phyloP scores from a whole-genome alignment of 768 basidiomycete species.

The Podaxis pistillaris region DNA sequence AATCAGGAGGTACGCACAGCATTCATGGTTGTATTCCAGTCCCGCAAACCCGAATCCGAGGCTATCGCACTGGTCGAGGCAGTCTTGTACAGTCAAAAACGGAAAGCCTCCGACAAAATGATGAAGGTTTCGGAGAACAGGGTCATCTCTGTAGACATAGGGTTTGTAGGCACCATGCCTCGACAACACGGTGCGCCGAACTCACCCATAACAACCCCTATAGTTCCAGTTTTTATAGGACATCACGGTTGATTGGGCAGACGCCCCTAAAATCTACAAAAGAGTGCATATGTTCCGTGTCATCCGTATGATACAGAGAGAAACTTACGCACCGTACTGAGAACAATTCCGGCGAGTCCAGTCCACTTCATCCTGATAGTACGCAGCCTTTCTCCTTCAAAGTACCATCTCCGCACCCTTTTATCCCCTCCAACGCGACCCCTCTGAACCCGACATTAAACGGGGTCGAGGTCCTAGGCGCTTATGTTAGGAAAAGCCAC shows the following conservation, averaged over 20 bases:
- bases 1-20: slow-evolving; percentile 17
- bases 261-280: background rate
- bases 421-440: background rate
- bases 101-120: slow-evolving; percentile 14
- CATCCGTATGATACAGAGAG: background rate
- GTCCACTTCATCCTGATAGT: background rate
- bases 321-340: background rate
- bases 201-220: background rate
- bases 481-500: background rate
- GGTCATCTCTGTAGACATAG: slow-evolving; percentile 14
- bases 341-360: background rate
- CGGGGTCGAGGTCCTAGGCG: background rate
- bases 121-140: slow-evolving; percentile 14
- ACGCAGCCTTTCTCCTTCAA: background rate
- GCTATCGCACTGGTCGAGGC: slow-evolving; percentile 19
- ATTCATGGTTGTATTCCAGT: slow-evolving; percentile 22
- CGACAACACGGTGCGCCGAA: background rate
- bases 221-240: background rate
- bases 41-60: slow-evolving; percentile 19
- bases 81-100: slow-evolving; percentile 19
- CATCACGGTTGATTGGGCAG: background rate
- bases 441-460: background rate
- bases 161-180: background rate
- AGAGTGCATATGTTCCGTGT: background rate
- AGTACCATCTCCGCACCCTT: background rate